A percentile compares a stretch with the other conserved stretches of the same genome.
Conservation (phyloP, 106 monocot species). For the Dendrobium huoshanense region DNA sequence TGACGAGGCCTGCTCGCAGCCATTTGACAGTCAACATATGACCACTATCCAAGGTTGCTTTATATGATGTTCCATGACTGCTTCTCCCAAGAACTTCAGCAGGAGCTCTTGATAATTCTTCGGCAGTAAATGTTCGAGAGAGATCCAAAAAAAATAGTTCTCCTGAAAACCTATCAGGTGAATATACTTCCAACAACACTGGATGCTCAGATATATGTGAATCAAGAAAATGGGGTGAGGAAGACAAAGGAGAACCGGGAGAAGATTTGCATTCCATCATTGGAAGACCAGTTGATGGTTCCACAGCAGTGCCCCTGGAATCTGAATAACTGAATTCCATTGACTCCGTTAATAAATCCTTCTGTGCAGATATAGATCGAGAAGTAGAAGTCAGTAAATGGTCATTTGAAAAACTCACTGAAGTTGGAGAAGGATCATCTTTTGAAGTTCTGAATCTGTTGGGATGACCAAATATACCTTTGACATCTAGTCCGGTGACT, state of each 20-base stretch:
- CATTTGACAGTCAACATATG: constrained; percentile 82
- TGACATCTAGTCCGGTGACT: constrained; percentile 45
- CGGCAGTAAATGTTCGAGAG: constrained; percentile 67
- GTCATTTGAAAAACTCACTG: constrained; percentile 75
- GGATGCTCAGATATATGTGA: constrained; percentile 23
- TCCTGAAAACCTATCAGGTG: constrained; percentile 78
- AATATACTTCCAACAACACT: constrained; percentile 51
- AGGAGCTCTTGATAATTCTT: constrained; percentile 80
- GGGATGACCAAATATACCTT: constrained; percentile 31
- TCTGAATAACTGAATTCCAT: constrained; percentile 37
- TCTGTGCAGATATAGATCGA: constrained; percentile 47
- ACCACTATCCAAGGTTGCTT: constrained; percentile 70
- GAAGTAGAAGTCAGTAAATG: constrained; percentile 57
- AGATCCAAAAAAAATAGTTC: constrained; percentile 73
- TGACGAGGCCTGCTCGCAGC: constrained; percentile 86
- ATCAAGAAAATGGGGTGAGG: constrained; percentile 33
- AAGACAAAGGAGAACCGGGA: constrained; percentile 18
- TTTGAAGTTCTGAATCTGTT: constrained; percentile 40
- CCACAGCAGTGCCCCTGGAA: constrained; percentile 5
- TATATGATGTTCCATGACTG: constrained; percentile 94
- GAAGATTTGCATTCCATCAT: constrained; percentile 18
- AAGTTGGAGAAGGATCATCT: constrained; percentile 41
- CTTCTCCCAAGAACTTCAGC: constrained; percentile 96
- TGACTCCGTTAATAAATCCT: constrained; percentile 41
- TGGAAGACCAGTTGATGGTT: constrained; percentile 4